Evolutionary conservation across 257 asterid species (phyloP).

Genomic region (Henckelia pumila): DNA sequence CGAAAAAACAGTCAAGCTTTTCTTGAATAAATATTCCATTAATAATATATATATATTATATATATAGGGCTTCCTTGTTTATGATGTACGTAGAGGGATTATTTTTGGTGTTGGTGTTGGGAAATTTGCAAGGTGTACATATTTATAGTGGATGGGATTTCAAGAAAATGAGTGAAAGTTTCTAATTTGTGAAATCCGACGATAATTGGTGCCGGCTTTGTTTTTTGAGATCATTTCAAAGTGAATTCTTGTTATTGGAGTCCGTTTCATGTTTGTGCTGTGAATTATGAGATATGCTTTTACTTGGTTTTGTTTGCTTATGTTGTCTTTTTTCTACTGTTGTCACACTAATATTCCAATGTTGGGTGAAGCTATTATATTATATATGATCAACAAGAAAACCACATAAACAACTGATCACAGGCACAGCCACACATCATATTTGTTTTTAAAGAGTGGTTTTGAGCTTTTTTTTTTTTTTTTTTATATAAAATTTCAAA

Average conservation of each 20-base stretch:
- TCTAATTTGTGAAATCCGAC: slow-evolving; percentile 20
- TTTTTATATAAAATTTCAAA: too few species aligned
- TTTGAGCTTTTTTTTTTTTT: too few species aligned
- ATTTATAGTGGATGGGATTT: neutral
- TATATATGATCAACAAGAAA: too few species aligned
- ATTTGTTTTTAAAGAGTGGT: too few species aligned
- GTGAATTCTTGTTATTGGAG: slow-evolving; percentile 14
- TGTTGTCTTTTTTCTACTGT: neutral
- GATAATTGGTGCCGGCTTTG: slow-evolving; percentile 1
- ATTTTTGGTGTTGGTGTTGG: neutral
- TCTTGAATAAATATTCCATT: slow-evolving; percentile 24
- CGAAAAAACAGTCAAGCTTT: neutral
- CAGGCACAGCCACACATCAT: too few species aligned
- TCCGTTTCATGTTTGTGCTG: neutral
- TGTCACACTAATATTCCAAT: neutral
- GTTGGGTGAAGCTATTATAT: neutral
- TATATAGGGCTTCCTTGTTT: neutral
- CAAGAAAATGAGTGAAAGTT: neutral
- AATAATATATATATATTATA: too few species aligned
- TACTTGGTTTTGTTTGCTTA: slow-evolving; percentile 14
- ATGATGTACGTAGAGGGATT: neutral
- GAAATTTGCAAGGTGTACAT: slow-evolving; percentile 7
- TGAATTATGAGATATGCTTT: slow-evolving; percentile 1
- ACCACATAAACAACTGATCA: too few species aligned
- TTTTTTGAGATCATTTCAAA: slow-evolving; percentile 22